phyloP scores from a whole-genome alignment of 805 yeast species.

The Ogataea siamensis region DNA sequence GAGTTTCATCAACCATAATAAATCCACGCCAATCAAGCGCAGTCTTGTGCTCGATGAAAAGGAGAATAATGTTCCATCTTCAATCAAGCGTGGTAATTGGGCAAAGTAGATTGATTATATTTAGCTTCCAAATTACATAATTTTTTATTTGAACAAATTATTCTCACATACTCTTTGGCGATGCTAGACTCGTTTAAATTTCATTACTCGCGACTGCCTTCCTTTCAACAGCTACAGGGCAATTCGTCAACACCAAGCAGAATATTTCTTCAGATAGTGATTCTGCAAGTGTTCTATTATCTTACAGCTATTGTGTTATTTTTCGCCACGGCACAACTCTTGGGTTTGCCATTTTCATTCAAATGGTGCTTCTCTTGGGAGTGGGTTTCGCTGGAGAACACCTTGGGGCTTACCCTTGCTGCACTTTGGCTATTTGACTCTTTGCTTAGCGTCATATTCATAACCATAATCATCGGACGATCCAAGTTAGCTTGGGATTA shows the following conservation, averaged over 20 bases:
- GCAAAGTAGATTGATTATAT: constrained; percentile 1
- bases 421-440: constrained; percentile 82
- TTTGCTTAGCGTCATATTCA: constrained; percentile 75
- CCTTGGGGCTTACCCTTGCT: constrained; percentile 74
- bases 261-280: constrained; percentile 67
- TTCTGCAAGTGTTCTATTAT: constrained; percentile 79
- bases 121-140: not conserved
- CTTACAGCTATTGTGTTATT: constrained; percentile 66
- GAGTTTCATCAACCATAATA: constrained; percentile 54
- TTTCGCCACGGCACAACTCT: constrained; percentile 59
- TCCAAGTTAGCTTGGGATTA: constrained; percentile 96
- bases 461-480: constrained; percentile 85
- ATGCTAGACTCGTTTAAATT: constrained; percentile 20
- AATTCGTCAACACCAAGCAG: constrained; percentile 48
- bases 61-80: constrained; percentile 12
- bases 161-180: not conserved
- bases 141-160: not conserved
- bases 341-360: constrained; percentile 67
- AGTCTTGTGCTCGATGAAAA: constrained; percentile 22
- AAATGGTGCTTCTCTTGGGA: constrained; percentile 83
- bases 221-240: constrained; percentile 15
- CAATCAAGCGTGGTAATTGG: constrained; percentile 17
- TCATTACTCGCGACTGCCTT: constrained; percentile 17
- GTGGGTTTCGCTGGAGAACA: constrained; percentile 65
- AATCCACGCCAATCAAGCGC: constrained; percentile 61